A percentile compares a stretch with the other conserved stretches of the same genome.
These are phyloP conservation scores for Boechera stricta DNA, from an alignment of 345 rosid genomes.

Conservation along the genomic window DNA sequence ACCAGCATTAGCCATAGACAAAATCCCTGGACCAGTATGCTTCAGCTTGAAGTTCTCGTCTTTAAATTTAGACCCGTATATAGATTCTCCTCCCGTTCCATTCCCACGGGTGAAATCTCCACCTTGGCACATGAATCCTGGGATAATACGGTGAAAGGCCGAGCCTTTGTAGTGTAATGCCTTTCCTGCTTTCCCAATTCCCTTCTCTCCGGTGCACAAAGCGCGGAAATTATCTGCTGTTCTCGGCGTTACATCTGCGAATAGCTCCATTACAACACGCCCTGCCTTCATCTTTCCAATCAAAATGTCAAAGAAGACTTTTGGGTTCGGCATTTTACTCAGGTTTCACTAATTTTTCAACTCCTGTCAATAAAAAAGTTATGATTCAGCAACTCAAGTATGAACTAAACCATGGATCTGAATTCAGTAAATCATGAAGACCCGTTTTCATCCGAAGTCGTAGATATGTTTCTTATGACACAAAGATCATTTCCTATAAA, in stretches of 20 bases:
- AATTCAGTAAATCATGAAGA: not conserved
- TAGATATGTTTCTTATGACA: not conserved
- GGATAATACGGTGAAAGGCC: constrained; percentile 83
- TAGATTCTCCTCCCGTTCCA: constrained; percentile 91
- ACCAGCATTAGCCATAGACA: constrained; percentile 88
- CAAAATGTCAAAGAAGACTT: constrained; percentile 74
- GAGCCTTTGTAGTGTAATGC: constrained; percentile 81
- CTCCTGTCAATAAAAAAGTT: constrained; percentile 14
- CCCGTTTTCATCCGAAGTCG: not conserved
- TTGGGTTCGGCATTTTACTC: constrained; percentile 65
- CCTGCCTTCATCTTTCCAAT: constrained; percentile 73
- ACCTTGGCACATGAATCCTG: constrained; percentile 90
- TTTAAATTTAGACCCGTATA: constrained; percentile 67
- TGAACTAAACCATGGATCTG: not conserved
- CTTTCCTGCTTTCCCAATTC: constrained; percentile 65
- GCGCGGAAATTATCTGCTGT: constrained; percentile 84
- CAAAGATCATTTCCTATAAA: not conserved
- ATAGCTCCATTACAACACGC: constrained; percentile 78
- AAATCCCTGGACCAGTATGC: constrained; percentile 71
- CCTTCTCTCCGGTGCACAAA: constrained; percentile 84
- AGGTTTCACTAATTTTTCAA: constrained; percentile 8
- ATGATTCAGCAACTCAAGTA: not conserved
- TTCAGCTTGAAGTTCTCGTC: constrained; percentile 86
- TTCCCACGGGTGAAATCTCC: constrained; percentile 89
- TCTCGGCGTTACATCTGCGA: constrained; percentile 70